Evolutionary conservation across 805 yeast species (phyloP).

Genomic region (Ogataea minuta): DNA sequence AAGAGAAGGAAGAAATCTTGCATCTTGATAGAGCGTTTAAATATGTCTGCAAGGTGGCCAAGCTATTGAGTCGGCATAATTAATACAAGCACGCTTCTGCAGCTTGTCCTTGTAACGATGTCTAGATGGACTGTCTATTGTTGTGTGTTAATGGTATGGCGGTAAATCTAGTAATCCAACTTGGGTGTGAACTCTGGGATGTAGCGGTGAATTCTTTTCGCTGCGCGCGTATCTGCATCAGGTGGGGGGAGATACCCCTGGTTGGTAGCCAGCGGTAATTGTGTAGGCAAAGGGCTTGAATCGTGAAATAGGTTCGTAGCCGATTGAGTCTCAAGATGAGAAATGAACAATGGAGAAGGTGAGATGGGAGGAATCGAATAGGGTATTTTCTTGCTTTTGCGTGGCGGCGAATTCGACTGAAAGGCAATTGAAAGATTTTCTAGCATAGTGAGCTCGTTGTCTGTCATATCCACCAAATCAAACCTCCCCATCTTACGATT

Average conservation of each 20-base stretch:
- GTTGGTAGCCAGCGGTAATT: conserved; percentile 15
- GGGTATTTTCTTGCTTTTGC: conserved; percentile 1
- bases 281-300: conserved; percentile 1
- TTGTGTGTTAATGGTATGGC: neutral
- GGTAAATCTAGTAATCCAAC: conserved; percentile 12
- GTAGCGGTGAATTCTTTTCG: conserved; percentile 6
- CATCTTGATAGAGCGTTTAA: conserved; percentile 5
- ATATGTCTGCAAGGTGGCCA: neutral
- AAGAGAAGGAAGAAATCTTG: conserved; percentile 2
- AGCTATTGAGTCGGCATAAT: neutral
- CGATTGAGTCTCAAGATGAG: neutral
- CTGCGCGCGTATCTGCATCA: conserved; percentile 2
- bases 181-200: conserved; percentile 14
- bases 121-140: neutral
- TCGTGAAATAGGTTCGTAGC: neutral
- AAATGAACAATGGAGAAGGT: conserved; percentile 1
- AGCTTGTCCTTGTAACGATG: too few relatives aligned
- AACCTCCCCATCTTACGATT: conserved; percentile 14
- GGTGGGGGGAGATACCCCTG: conserved; percentile 21
- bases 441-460: conserved; percentile 16
- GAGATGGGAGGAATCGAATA: neutral
- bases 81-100: too few relatives aligned
- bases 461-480: conserved; percentile 13
- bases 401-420: conserved; percentile 7
- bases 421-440: conserved; percentile 12